Percentiles rank a stretch among this genome's conserved stretches.
Evolutionary conservation across 495 filamentous ascomycete genomes (phyloP).

Genomic region (Penicillium dipodomyicola): DNA sequence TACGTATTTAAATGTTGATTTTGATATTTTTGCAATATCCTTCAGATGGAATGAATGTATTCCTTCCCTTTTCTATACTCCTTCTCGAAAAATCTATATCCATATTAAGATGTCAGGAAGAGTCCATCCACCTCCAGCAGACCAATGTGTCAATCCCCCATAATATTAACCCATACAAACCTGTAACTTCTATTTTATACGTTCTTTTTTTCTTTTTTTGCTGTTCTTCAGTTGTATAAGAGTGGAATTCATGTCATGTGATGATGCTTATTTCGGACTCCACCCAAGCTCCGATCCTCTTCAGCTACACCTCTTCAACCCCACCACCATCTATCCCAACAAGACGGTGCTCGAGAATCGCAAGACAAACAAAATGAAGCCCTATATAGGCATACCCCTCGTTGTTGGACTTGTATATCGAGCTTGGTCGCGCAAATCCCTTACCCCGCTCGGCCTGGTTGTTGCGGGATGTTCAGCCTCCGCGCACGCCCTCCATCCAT

Average conservation of each 20-base stretch:
- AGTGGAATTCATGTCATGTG: conserved; percentile 7
- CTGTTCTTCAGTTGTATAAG: not conserved
- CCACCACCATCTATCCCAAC: not conserved
- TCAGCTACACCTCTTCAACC: not conserved
- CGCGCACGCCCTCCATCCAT: conserved; percentile 84
- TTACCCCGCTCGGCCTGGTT: conserved; percentile 70
- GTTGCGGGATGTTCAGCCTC: conserved; percentile 68
- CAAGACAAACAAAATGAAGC: conserved; percentile 56
- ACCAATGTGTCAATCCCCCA: not conserved
- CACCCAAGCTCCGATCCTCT: conserved; percentile 20
- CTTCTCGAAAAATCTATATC: not conserved
- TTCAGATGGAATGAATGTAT: not conserved
- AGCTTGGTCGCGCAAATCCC: conserved; percentile 68
- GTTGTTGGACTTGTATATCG: conserved; percentile 63
- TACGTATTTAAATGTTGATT: conserved; percentile 5
- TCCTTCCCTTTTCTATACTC: not conserved
- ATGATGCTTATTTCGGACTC: conserved; percentile 12
- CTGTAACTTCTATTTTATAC: not conserved
- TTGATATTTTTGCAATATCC: not conserved
- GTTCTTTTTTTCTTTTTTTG: not conserved
- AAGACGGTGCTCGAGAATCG: not conserved
- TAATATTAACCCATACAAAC: not conserved
- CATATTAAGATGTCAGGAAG: not conserved
- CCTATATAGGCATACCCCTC: conserved; percentile 65
- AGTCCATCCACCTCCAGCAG: not conserved